Conservation (phyloP, 2,329 filamentous ascomycete genomes). For the Trichoderma afroharzianum region DNA sequence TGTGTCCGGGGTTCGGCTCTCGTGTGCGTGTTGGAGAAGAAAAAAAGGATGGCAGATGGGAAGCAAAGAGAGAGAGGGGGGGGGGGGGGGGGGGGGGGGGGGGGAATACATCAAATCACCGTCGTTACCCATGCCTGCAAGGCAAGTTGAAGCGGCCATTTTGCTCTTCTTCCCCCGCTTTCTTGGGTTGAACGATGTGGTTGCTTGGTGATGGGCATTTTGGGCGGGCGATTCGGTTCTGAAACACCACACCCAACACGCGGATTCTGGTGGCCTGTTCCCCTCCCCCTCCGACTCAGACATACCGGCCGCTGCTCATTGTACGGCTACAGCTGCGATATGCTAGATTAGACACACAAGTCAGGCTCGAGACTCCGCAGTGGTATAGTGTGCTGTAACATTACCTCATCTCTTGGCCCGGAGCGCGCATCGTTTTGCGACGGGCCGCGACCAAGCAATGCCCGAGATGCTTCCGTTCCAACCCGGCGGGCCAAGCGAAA, state of each 20-base stretch:
- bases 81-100: neutral
- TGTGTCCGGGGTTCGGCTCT: neutral
- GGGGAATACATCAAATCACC: constrained; percentile 10
- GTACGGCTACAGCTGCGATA: neutral
- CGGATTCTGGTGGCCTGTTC: neutral
- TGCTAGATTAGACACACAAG: neutral
- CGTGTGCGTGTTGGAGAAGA: neutral
- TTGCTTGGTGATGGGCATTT: neutral
- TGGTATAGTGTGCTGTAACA: neutral
- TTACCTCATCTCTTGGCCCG: neutral
- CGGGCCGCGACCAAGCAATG: neutral
- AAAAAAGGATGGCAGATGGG: neutral
- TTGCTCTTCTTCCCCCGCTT: constrained; percentile 11
- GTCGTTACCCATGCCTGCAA: neutral
- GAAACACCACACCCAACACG: neutral
- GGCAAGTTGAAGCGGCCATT: neutral
- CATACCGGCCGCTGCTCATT: neutral
- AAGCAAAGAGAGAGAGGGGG: neutral
- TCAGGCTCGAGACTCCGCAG: neutral
- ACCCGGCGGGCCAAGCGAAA: neutral
- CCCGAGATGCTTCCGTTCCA: constrained; percentile 7
- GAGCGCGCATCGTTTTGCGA: neutral
- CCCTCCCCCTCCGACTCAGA: neutral
- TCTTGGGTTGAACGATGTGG: neutral
- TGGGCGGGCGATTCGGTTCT: neutral